Conservation (phyloP, 139 green algal genomes). For the Chlamydomonas applanata region DNA sequence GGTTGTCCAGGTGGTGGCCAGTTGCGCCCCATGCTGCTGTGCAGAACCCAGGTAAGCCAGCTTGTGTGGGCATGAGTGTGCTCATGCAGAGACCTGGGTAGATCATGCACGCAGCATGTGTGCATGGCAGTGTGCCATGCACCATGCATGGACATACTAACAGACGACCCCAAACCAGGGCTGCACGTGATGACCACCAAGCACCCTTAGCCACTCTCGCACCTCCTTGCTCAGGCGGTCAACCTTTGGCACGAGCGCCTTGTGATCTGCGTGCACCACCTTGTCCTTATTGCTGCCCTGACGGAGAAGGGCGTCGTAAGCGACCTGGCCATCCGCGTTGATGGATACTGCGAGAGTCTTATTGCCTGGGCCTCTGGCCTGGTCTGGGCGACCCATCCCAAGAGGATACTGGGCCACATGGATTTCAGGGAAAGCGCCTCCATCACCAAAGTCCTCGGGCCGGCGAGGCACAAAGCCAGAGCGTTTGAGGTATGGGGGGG, state of each 20-base stretch:
- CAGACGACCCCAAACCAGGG: too few relatives aligned
- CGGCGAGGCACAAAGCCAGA: conserved; percentile 72
- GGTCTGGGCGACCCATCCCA: conserved; percentile 73
- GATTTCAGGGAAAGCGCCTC: conserved; percentile 89
- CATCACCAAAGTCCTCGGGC: conserved; percentile 86
- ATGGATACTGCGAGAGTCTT: conserved; percentile 80
- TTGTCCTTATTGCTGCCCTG: conserved; percentile 77
- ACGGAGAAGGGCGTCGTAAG: conserved; percentile 85
- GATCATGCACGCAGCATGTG: too few relatives aligned
- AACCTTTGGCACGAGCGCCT: conserved; percentile 86
- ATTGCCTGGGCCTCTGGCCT: conserved; percentile 37
- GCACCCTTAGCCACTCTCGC: not conserved
- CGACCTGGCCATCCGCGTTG: conserved; percentile 73
- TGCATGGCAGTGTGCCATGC: too few relatives aligned
- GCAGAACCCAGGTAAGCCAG: too few relatives aligned
- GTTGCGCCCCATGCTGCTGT: too few relatives aligned
- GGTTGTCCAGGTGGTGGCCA: too few relatives aligned
- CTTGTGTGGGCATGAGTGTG: too few relatives aligned
- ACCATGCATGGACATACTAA: too few relatives aligned
- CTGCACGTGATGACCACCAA: too few relatives aligned
- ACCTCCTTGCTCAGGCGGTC: conserved; percentile 66
- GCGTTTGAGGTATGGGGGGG: conserved; percentile 71
- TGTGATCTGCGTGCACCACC: conserved; percentile 70
- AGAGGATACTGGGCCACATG: conserved; percentile 91
- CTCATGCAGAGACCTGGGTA: too few relatives aligned